Evolutionary conservation across 164 flowering plant genomes (phyloP).

Genomic region (Akebia trifoliata): DNA sequence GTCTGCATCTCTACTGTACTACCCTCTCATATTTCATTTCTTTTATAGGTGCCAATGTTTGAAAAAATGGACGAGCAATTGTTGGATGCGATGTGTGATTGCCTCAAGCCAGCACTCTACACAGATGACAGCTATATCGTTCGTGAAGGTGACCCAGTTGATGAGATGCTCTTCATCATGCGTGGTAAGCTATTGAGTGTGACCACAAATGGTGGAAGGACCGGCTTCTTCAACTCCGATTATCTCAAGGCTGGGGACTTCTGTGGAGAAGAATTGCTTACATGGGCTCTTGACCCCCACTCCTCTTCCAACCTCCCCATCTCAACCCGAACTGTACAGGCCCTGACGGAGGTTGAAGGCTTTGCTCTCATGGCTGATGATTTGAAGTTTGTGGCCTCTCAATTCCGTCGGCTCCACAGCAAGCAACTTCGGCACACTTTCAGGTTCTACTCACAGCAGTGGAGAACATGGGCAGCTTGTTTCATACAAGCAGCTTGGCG

Average conservation of each 20-base stretch:
- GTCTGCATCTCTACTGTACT: not conserved
- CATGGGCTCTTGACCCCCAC: slow-evolving; percentile 93
- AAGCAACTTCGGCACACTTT: slow-evolving; percentile 90
- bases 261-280: slow-evolving; percentile 94
- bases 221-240: slow-evolving; percentile 85
- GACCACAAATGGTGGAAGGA: slow-evolving; percentile 91
- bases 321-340: slow-evolving; percentile 81
- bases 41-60: slow-evolving; percentile 88
- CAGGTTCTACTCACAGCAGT: slow-evolving; percentile 85
- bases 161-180: slow-evolving; percentile 91
- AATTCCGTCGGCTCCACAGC: slow-evolving; percentile 85
- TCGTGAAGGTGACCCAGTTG: slow-evolving; percentile 94
- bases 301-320: slow-evolving; percentile 76
- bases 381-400: slow-evolving; percentile 80
- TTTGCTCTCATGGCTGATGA: slow-evolving; percentile 83
- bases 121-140: slow-evolving; percentile 73
- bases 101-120: slow-evolving; percentile 78
- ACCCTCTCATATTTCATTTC: not conserved
- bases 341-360: slow-evolving; percentile 81
- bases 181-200: slow-evolving; percentile 69
- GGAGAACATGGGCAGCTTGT: slow-evolving; percentile 98
- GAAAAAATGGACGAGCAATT: slow-evolving; percentile 92
- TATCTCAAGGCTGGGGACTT: slow-evolving; percentile 83
- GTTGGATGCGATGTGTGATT: slow-evolving; percentile 89
- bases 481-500: slow-evolving; percentile 96